Conservation (phyloP, 1,284 basidiomycete species). For the Ustilago crameri region DNA sequence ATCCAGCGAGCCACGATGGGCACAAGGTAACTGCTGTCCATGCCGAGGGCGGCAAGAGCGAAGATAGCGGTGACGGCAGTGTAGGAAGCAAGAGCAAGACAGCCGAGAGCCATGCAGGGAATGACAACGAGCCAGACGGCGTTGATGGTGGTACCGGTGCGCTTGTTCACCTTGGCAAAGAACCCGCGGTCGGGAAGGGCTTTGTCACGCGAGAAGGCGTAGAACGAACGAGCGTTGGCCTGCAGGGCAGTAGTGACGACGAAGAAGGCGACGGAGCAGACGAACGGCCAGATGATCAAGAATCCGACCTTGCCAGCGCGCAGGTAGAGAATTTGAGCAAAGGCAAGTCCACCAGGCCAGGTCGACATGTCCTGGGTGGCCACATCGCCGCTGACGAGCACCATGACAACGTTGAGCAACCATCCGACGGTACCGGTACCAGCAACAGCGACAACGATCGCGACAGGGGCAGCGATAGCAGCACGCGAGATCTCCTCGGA, state of each 20-base stretch:
- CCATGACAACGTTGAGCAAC: conserved; percentile 72
- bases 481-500: conserved; percentile 90
- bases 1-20: conserved; percentile 73
- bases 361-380: conserved; percentile 44
- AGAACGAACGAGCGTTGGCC: conserved; percentile 85
- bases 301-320: conserved; percentile 72
- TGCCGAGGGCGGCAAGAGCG: conserved; percentile 77
- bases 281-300: conserved; percentile 72
- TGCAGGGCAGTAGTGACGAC: conserved; percentile 76
- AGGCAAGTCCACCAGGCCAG: conserved; percentile 65
- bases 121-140: conserved; percentile 83
- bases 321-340: conserved; percentile 62
- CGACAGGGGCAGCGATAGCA: conserved; percentile 79
- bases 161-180: conserved; percentile 77
- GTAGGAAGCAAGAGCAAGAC: conserved; percentile 59
- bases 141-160: conserved; percentile 78
- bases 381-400: conserved; percentile 76
- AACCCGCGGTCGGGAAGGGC: conserved; percentile 83
- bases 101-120: conserved; percentile 60
- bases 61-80: conserved; percentile 65
- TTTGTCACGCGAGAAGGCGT: conserved; percentile 87
- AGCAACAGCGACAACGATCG: conserved; percentile 85
- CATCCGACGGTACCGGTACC: conserved; percentile 62
- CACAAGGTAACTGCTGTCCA: conserved; percentile 75
- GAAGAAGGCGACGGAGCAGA: conserved; percentile 67